Percentiles rank a stretch among this genome's conserved stretches.
These are phyloP conservation scores for Odontarrhena argentea DNA, from an alignment of 345 rosid genomes.

Conservation along the genomic window DNA sequence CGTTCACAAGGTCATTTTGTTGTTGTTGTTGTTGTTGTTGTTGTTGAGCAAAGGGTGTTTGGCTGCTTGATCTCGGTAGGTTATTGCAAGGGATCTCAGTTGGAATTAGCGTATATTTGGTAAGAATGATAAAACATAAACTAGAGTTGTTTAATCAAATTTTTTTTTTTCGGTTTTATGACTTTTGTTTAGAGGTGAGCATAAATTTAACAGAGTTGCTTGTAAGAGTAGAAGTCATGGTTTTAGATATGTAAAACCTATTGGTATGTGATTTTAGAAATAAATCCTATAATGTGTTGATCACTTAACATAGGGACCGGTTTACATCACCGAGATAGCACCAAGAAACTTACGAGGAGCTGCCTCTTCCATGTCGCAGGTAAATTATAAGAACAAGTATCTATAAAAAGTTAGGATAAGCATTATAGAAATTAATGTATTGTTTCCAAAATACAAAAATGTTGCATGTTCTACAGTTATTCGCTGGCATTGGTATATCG, in stretches of 20 bases:
- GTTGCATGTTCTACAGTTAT: conserved; percentile 29
- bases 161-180: conserved; percentile 13
- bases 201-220: background rate
- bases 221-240: background rate
- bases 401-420: background rate
- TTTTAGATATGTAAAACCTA: background rate
- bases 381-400: conserved; percentile 15
- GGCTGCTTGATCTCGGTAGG: conserved; percentile 73
- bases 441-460: background rate
- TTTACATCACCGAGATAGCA: conserved; percentile 41
- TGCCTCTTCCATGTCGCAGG: conserved; percentile 35
- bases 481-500: conserved; percentile 32
- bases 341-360: conserved; percentile 39
- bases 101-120: conserved; percentile 79
- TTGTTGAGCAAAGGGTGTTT: conserved; percentile 63
- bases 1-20: too few relatives aligned
- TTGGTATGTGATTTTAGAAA: background rate
- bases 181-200: background rate
- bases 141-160: conserved; percentile 2
- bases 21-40: too few relatives aligned
- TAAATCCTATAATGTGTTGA: background rate
- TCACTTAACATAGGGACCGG: conserved; percentile 30
- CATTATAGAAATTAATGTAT: background rate
- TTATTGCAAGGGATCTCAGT: conserved; percentile 65
- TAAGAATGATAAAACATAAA: conserved; percentile 36